These are phyloP conservation scores for Hypomyces perniciosus DNA, from an alignment of 2,329 filamentous ascomycete genomes.

Conservation along the genomic window DNA sequence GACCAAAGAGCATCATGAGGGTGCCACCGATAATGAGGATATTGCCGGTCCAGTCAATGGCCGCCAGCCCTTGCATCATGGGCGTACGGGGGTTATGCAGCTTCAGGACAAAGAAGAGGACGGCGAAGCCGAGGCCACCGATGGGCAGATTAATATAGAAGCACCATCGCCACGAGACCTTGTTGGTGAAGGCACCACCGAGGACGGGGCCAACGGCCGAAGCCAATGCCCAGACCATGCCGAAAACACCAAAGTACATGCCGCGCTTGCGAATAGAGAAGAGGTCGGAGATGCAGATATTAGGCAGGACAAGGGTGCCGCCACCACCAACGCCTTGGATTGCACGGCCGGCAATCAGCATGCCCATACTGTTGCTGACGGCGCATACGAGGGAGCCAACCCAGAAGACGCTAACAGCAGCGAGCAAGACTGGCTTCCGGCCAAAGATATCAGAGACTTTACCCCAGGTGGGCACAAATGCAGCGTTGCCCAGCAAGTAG, in stretches of 20 bases:
- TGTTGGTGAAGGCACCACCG: slow-evolving; percentile 61
- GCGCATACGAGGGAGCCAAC: slow-evolving; percentile 50
- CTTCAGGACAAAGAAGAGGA: slow-evolving; percentile 57
- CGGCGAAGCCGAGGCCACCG: slow-evolving; percentile 38
- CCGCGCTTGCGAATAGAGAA: slow-evolving; percentile 47
- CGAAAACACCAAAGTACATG: slow-evolving; percentile 47
- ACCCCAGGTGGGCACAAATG: slow-evolving; percentile 64
- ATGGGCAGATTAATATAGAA: slow-evolving; percentile 59
- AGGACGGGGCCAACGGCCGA: slow-evolving; percentile 60
- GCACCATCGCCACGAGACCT: slow-evolving; percentile 64
- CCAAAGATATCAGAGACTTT: slow-evolving; percentile 55
- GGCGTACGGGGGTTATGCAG: slow-evolving; percentile 63
- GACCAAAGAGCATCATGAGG: slow-evolving; percentile 78
- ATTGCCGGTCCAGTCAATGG: slow-evolving; percentile 54
- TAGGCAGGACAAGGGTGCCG: slow-evolving; percentile 53
- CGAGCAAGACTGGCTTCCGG: slow-evolving; percentile 48
- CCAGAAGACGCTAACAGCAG: slow-evolving; percentile 46
- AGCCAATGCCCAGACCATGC: slow-evolving; percentile 58
- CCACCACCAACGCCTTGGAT: slow-evolving; percentile 53
- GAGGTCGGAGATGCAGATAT: slow-evolving; percentile 52
- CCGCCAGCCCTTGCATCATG: slow-evolving; percentile 54
- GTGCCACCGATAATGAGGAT: slow-evolving; percentile 66
- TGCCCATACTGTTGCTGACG: slow-evolving; percentile 42
- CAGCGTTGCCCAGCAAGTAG: slow-evolving; percentile 65
- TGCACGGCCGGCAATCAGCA: slow-evolving; percentile 49